Evolutionary conservation across 306 rosid species (phyloP).

Genomic region (Sesbania bispinosa): DNA sequence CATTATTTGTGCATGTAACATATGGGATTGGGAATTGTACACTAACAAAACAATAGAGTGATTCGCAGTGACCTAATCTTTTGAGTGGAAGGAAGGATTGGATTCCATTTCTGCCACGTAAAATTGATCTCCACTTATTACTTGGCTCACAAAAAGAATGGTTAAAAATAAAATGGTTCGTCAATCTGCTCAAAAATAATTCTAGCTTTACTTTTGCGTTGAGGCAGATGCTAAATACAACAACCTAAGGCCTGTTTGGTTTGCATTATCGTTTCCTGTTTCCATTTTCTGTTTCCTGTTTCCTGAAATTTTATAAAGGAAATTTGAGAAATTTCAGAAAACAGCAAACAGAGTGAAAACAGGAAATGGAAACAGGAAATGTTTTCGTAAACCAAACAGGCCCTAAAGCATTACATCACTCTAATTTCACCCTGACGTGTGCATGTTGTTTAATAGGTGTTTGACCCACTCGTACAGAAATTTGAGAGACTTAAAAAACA

Average conservation of each 20-base stretch:
- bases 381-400: too few relatives aligned
- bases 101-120: not conserved
- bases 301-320: too few relatives aligned
- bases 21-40: too few relatives aligned
- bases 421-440: too few relatives aligned
- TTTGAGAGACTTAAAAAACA: not conserved
- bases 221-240: not conserved
- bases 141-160: not conserved
- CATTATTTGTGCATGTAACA: not conserved
- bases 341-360: too few relatives aligned
- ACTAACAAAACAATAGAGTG: too few relatives aligned
- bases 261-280: too few relatives aligned
- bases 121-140: not conserved
- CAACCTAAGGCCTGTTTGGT: too few relatives aligned
- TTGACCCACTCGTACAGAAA: not conserved
- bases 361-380: too few relatives aligned
- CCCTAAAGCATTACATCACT: not conserved
- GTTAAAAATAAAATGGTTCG: not conserved
- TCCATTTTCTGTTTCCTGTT: too few relatives aligned
- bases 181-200: not conserved
- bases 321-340: too few relatives aligned
- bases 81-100: not conserved
- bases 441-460: not conserved
- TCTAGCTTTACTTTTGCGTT: not conserved
- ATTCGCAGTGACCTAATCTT: not conserved